Conservation (phyloP, 2,329 filamentous ascomycete genomes). For the Alternaria arbusti region DNA sequence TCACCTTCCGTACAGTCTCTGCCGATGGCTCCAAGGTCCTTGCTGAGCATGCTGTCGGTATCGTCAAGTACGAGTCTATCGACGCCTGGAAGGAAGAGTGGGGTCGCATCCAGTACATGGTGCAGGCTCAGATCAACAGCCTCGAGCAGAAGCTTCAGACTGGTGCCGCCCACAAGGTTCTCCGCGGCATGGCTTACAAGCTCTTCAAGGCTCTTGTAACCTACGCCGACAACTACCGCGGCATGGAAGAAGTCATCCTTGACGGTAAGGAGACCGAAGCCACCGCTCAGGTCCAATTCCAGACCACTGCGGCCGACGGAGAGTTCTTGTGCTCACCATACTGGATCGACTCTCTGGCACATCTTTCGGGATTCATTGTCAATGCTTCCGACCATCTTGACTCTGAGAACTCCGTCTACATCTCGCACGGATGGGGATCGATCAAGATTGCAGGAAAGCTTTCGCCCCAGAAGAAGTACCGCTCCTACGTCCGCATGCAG, state of each 20-base stretch:
- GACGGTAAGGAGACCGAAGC: conserved; percentile 63
- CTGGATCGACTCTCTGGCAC: conserved; percentile 65
- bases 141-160: conserved; percentile 70
- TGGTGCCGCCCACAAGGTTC: conserved; percentile 74
- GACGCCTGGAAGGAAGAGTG: conserved; percentile 70
- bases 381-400: conserved; percentile 65
- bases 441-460: conserved; percentile 64
- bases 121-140: conserved; percentile 64
- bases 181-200: conserved; percentile 80
- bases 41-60: conserved; percentile 67
- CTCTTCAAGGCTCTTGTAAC: conserved; percentile 66
- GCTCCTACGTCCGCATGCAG: conserved; percentile 68
- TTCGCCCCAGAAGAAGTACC: conserved; percentile 60
- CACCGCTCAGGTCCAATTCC: conserved; percentile 61
- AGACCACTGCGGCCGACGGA: conserved; percentile 60
- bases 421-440: conserved; percentile 67
- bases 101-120: conserved; percentile 68
- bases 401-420: conserved; percentile 65
- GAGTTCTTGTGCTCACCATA: conserved; percentile 65
- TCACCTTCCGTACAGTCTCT: conserved; percentile 64
- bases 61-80: conserved; percentile 66
- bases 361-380: conserved; percentile 66
- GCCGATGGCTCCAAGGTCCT: conserved; percentile 63
- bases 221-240: conserved; percentile 63
- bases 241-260: conserved; percentile 65